Base-by-base conservation (phyloP, 768 basidiomycete genomes). In the Leucocoprinus birnbaumii region DNA sequence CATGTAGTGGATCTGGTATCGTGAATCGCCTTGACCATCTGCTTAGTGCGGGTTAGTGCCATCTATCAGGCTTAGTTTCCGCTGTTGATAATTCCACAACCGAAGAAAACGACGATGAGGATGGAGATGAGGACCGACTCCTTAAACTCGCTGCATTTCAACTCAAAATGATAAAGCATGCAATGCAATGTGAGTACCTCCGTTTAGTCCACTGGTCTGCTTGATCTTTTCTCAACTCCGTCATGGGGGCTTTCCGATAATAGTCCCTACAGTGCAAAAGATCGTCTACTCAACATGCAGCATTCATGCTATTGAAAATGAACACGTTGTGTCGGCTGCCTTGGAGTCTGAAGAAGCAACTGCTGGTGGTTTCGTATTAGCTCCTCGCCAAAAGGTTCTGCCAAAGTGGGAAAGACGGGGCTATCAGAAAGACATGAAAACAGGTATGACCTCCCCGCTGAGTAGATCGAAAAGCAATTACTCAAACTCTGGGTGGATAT, bases 231-330 rank as follows among this genome's bases (percentile, higher is more conserved):
- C 11, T 24, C 3, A 2, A 47, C 16, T 43, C 10, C n/a, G n/a
- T n/a, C n/a, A n/a, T n/a, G n/a, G n/a, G n/a, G 56, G 49, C 34
- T 49, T 26, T 41, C 35, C 34, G 27, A 21, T 8, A 44, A 25
- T 66, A 96, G 94, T 95, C 69, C 86, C 91, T 1, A 76, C 77
- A 38, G 90, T 86, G 34, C 70, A 77, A 55, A 84, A 82, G 62
- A 92, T 99, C 62, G 94, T 94, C 24, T 98, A 99, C 69, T 98
- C 95, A 21, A 99, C 97, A n/a, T 99, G 96, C 66, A 97, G 94
- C 59, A 76, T 97, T 45, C 88, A 98, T 69, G 82, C 89, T 13
- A 80, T 80, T 40, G 97, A 99, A 66, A 95, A 99, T 69, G 97
- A 99, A 67, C 84, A 85, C 56, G 97, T 98, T 53, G 91, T 98